phyloP scores from a whole-genome alignment of 1,139 yeast genomes.

The Scheffersomyces lignicola region DNA sequence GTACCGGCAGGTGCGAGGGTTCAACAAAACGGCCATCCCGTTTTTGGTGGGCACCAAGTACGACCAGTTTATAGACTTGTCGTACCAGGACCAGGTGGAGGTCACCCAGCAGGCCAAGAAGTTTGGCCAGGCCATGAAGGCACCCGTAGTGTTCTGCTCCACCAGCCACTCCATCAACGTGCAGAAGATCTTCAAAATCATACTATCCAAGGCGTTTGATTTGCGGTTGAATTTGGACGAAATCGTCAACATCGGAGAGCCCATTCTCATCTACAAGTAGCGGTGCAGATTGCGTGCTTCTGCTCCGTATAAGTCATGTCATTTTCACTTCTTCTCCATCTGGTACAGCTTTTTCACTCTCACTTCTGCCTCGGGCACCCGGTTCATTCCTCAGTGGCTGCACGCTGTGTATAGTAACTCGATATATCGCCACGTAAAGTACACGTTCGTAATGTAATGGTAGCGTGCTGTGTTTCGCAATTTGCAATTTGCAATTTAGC shows the following conservation, averaged over 20 bases:
- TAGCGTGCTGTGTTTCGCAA: too few relatives aligned
- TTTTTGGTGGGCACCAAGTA: slow-evolving; percentile 92
- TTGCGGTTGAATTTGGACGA: slow-evolving; percentile 83
- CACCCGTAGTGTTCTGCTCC: slow-evolving; percentile 88
- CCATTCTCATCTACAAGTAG: slow-evolving; percentile 69
- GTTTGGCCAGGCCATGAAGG: slow-evolving; percentile 89
- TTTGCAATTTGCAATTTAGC: too few relatives aligned
- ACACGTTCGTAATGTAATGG: too few relatives aligned
- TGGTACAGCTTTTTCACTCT: too few relatives aligned
- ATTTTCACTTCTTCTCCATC: too few relatives aligned
- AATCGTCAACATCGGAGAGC: slow-evolving; percentile 82
- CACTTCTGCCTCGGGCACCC: too few relatives aligned
- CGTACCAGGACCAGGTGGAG: slow-evolving; percentile 80
- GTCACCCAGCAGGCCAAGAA: slow-evolving; percentile 82
- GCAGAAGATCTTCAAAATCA: slow-evolving; percentile 90
- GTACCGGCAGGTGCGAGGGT: slow-evolving; percentile 92
- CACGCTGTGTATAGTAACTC: too few relatives aligned
- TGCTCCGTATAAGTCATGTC: too few relatives aligned
- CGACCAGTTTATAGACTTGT: slow-evolving; percentile 80
- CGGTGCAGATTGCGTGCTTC: too few relatives aligned
- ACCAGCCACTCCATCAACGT: slow-evolving; percentile 92
- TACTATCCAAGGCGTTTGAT: slow-evolving; percentile 90
- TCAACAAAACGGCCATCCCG: slow-evolving; percentile 90
- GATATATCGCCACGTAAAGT: too few relatives aligned
- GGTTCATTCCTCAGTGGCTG: too few relatives aligned